Conservation (phyloP, 1,284 basidiomycete species). For the Trametes sp. region DNA sequence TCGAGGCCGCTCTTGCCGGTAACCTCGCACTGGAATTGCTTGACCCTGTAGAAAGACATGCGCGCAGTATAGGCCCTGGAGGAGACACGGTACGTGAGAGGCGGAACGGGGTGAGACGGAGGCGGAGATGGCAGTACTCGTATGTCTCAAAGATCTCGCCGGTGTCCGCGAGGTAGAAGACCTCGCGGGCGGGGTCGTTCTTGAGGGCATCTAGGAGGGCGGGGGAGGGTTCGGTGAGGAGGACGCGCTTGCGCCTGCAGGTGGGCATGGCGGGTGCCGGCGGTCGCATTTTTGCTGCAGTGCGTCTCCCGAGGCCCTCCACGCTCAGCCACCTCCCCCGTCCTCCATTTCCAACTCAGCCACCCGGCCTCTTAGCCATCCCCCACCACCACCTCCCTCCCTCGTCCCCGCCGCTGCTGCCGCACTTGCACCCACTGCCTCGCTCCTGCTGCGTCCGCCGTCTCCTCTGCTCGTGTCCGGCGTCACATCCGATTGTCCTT, state of each 20-base stretch:
- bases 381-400: constrained; percentile 22
- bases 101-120: constrained; percentile 31
- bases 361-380: constrained; percentile 16
- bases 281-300: constrained; percentile 43
- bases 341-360: constrained; percentile 34
- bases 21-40: constrained; percentile 95
- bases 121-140: constrained; percentile 63
- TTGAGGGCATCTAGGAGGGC: constrained; percentile 69
- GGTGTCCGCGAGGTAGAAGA: constrained; percentile 90
- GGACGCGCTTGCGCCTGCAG: constrained; percentile 90
- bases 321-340: constrained; percentile 36
- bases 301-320: constrained; percentile 42
- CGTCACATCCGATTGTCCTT: constrained; percentile 24
- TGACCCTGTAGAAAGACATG: constrained; percentile 92
- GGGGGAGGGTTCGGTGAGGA: constrained; percentile 81
- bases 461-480: constrained; percentile 21
- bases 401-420: background rate
- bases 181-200: constrained; percentile 72
- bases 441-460: constrained; percentile 2
- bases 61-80: constrained; percentile 87
- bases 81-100: constrained; percentile 26
- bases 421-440: background rate
- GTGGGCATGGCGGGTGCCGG: constrained; percentile 72
- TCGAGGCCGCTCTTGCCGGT: constrained; percentile 93
- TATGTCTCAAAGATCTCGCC: constrained; percentile 96